Evolutionary conservation across 129 eudicot genomes (phyloP), one percentile per base, ranked within the genome.

Genomic region (Flaveria robusta): DNA sequence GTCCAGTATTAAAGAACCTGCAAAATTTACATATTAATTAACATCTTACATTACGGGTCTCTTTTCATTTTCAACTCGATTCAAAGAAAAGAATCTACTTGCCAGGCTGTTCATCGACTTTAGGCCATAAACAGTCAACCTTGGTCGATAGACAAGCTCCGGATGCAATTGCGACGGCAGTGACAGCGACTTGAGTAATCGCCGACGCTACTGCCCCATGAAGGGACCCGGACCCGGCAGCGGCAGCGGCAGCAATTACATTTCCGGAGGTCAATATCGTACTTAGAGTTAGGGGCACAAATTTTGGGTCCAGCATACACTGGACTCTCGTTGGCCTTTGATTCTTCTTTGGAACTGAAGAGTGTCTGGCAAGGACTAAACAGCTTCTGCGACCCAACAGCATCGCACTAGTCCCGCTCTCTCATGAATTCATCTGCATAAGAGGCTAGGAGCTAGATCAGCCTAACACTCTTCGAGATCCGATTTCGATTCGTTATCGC

Each of bases 141-240:
- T 90, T 90, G 7, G 98, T 93, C 16, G 98, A 90, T 37, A 93
- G 87, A 70, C 98, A 93, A 74, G 98, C 98, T 0, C 97, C 96
- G 3, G 98, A 93, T 13, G 97, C 98, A 79, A 93, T 90, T 2
- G 97, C 96, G 31, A 93, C 87, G 22, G 97, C 98, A 12, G 97
- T 90, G 62, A 93, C 98, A 0, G 96, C 98, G 55, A 93, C 93
- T 59, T 93, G 97, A 4, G 97, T 90, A 23, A 93, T 93, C 23
- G 97, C 92, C 18, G 89, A 87, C 9, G 90, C 74, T 20, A 93
- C 98, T 16, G 98, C 97, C 16, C 91, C 97, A 29, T 91, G 96
- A 56, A 79, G 85, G 23, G 89, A 45, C 41, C 88, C 81, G 26
- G 94, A 83, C 8, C 89, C 89, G 26, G 87, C 85, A 27, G 96